Percentiles rank a stretch among this genome's conserved stretches.
Conservation (phyloP, 305 asterid genomes). For the Petunia hybrid region DNA sequence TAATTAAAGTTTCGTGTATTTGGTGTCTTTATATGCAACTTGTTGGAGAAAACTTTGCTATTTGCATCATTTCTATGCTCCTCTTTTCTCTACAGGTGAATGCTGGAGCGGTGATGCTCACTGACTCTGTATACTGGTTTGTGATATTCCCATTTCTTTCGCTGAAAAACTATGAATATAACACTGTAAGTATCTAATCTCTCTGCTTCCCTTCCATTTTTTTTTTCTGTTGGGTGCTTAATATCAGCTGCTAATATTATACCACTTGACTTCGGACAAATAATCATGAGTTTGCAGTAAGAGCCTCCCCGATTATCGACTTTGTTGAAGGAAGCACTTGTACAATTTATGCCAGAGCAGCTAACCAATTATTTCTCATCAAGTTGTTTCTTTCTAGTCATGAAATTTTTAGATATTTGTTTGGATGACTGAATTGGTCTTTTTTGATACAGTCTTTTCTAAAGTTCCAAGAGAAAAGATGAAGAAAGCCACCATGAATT, state of each 20-base stretch:
- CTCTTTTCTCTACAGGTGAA: constrained; percentile 61
- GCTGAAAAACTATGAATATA: constrained; percentile 74
- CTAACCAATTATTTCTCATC: background rate
- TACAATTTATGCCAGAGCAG: constrained; percentile 15
- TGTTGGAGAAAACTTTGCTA: background rate
- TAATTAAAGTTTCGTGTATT: background rate
- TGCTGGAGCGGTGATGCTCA: constrained; percentile 88
- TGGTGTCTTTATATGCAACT: background rate
- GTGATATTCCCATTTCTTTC: constrained; percentile 80
- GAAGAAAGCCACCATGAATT: constrained; percentile 17
- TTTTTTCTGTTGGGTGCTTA: constrained; percentile 5
- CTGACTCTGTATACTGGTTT: constrained; percentile 81
- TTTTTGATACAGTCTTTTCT: background rate
- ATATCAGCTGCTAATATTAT: background rate
- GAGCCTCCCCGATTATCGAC: background rate
- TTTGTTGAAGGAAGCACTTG: background rate
- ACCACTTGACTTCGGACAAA: background rate
- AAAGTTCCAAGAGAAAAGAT: background rate
- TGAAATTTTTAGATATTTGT: background rate
- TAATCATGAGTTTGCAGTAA: constrained; percentile 13
- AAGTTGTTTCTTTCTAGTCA: constrained; percentile 15
- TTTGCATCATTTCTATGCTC: background rate
- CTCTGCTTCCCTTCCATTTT: constrained; percentile 27
- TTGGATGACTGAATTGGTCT: constrained; percentile 15
- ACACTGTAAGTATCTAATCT: constrained; percentile 68